Conservation (phyloP, 2,329 filamentous ascomycete genomes). For the Ophiocordyceps camponoti-floridani region DNA sequence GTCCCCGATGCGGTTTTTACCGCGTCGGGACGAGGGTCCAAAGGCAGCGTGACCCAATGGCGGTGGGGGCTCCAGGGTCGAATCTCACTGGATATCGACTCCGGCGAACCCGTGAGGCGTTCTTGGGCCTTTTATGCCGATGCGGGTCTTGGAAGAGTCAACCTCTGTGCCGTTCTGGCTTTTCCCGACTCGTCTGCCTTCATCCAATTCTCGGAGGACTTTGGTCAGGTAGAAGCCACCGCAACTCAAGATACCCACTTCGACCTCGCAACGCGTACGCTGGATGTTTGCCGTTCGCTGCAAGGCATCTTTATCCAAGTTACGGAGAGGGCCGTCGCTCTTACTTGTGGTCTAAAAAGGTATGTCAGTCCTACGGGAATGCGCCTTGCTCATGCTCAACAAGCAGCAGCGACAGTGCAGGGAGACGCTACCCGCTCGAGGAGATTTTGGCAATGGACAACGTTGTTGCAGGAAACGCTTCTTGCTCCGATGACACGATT, state of each 20-base stretch:
- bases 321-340: constrained; percentile 27
- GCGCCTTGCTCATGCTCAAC: not conserved
- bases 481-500: constrained; percentile 17
- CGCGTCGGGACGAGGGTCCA: constrained; percentile 43
- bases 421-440: constrained; percentile 12
- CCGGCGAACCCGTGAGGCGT: constrained; percentile 26
- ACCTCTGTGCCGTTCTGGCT: constrained; percentile 24
- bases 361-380: constrained; percentile 5
- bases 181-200: constrained; percentile 29
- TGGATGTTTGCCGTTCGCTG: constrained; percentile 22
- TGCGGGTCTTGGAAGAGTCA: constrained; percentile 3
- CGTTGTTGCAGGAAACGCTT: constrained; percentile 23
- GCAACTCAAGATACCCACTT: constrained; percentile 23
- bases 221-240: constrained; percentile 24
- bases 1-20: constrained; percentile 40
- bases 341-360: constrained; percentile 18
- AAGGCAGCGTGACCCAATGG: constrained; percentile 49
- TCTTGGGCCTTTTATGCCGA: constrained; percentile 31
- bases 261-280: constrained; percentile 33
- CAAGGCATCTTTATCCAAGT: constrained; percentile 30
- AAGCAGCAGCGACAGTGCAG: constrained; percentile 6
- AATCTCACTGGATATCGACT: constrained; percentile 39
- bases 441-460: constrained; percentile 12
- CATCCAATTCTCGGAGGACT: constrained; percentile 29
- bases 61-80: constrained; percentile 52